Evolutionary conservation across 768 basidiomycete species (phyloP), one percentile per base, ranked within the genome.

Genomic region (Galerina sulciceps): DNA sequence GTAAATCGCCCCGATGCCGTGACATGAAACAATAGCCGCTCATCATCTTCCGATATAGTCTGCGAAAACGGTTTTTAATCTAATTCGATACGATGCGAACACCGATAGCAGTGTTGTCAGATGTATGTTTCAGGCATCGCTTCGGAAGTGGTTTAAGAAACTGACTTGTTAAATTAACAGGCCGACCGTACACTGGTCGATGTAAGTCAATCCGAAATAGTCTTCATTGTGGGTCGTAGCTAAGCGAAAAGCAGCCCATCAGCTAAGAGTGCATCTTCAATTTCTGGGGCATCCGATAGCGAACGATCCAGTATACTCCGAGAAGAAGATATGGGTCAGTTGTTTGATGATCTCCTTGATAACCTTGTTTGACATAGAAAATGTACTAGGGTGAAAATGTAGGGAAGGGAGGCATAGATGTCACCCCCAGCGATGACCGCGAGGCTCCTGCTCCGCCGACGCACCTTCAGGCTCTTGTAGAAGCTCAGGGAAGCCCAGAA

Each of bases 211-310:
- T 20, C 49, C 22, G 40, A 51, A 37, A 23, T 15, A 37, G 36
- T 51, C 49, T 55, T 34, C 53, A 31, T 43, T 47, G 22, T 18
- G 44, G n/a, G 43, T 53, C 35, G 20, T 47, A 59, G 35, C 45
- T 55, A 43, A 48, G 42, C 26, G 47, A 56, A 41, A 64, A 49
- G 50, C 44, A 97, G 95, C 97, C 0, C 97, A 99, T 75, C 97
- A 99, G 73, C 92, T 99, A 57, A 85, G 97, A 49, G 96, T 99
- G 3, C 97, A 99, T 69, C 83, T 99, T 2, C 97, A 99, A 73
- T 98, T 84, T 73, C 85, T 99, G 56, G 97, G 96, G 1, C 79
- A 92, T 69, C 90, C 97, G 0, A 94, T 99, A 61, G 92, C 93
- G 10, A 99, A 99, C 69, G 97, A 99, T 65, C 93, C 95, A 2